Conservation (phyloP, 768 basidiomycete genomes). For the Pleurotus cornucopiae region DNA sequence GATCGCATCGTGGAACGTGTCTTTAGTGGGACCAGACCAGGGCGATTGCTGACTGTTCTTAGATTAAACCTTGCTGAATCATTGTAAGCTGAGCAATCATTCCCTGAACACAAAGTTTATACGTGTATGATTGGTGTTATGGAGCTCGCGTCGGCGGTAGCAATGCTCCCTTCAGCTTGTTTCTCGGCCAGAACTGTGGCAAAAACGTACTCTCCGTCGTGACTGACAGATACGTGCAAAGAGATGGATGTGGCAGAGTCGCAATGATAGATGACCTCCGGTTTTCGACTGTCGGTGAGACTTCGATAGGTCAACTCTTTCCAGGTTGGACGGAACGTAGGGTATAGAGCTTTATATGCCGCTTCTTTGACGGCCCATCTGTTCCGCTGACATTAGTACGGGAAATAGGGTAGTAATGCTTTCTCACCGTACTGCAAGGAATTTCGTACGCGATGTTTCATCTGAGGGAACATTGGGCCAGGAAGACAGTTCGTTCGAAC, state of each 20-base stretch:
- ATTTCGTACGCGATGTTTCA: slow-evolving; percentile 30
- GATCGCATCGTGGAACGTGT: no score
- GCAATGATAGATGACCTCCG: slow-evolving; percentile 42
- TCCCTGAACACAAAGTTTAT: no score
- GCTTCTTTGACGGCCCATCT: slow-evolving; percentile 85
- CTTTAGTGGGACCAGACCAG: no score
- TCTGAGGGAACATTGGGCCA: slow-evolving; percentile 26
- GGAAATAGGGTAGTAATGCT: neutral
- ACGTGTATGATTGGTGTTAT: no score
- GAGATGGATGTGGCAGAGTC: slow-evolving; percentile 16
- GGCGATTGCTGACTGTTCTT: no score
- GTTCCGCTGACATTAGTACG: slow-evolving; percentile 22
- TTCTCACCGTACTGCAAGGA: slow-evolving; percentile 70
- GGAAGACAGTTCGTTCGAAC: slow-evolving; percentile 39
- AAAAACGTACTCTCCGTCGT: slow-evolving; percentile 76
- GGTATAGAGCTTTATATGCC: slow-evolving; percentile 81
- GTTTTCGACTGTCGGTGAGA: slow-evolving; percentile 27
- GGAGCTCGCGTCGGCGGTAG: no score
- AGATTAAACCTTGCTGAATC: no score
- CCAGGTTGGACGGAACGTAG: slow-evolving; percentile 59
- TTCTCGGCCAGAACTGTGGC: slow-evolving; percentile 63
- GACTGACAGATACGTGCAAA: slow-evolving; percentile 72
- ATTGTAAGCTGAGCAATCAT: no score
- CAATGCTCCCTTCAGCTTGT: neutral
- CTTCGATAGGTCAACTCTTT: slow-evolving; percentile 60